These are phyloP conservation scores for Populus ilicifolia DNA, from an alignment of 345 rosid genomes.

Conservation along the genomic window DNA sequence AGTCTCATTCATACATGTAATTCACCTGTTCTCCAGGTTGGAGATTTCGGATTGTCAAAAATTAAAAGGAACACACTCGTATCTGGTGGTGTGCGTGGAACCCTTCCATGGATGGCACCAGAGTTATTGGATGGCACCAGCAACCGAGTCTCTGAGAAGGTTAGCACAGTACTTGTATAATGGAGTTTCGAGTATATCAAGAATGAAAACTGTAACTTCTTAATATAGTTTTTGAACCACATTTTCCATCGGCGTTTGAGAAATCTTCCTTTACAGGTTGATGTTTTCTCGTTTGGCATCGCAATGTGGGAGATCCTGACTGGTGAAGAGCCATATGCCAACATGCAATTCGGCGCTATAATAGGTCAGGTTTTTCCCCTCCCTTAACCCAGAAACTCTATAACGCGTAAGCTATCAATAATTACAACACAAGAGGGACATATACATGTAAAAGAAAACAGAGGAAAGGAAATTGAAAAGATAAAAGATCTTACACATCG, in stretches of 20 bases:
- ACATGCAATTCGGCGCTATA: slow-evolving; percentile 89
- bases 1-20: background rate
- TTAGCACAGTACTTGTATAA: slow-evolving; percentile 10
- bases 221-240: background rate
- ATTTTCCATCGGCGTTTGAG: background rate
- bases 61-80: slow-evolving; percentile 84
- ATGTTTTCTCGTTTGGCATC: slow-evolving; percentile 86
- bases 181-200: background rate
- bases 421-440: too few species aligned
- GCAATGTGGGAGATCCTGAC: slow-evolving; percentile 84
- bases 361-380: slow-evolving; percentile 49
- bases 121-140: slow-evolving; percentile 76
- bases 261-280: slow-evolving; percentile 52
- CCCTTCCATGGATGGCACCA: slow-evolving; percentile 99
- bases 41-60: slow-evolving; percentile 92
- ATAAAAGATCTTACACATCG: background rate
- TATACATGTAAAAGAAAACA: too few species aligned
- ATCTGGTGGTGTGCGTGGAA: slow-evolving; percentile 90
- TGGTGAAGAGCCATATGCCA: slow-evolving; percentile 83
- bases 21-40: slow-evolving; percentile 50
- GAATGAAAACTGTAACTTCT: background rate
- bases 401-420: too few species aligned
- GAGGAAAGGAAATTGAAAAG: background rate
- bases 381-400: too few species aligned
- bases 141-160: slow-evolving; percentile 83